Evolutionary conservation across 1,284 basidiomycete species (phyloP).

Genomic region (Agroathelia rolfsii): DNA sequence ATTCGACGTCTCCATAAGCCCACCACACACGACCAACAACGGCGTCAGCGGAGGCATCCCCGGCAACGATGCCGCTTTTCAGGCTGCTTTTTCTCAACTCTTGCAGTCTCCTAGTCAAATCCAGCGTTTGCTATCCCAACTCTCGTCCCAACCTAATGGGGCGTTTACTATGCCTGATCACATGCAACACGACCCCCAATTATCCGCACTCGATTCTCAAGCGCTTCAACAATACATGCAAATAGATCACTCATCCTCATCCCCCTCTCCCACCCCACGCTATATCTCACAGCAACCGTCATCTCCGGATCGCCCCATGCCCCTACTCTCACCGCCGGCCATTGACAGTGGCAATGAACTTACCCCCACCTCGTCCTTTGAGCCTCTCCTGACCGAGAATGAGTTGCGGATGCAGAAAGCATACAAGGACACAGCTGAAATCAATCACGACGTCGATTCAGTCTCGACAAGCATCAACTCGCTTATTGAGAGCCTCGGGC

Average conservation of each 20-base stretch:
- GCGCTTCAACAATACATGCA: conserved; percentile 11
- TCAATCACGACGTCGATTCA: conserved; percentile 64
- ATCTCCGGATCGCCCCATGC: conserved; percentile 23
- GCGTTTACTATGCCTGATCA: conserved; percentile 17
- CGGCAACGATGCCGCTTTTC: conserved; percentile 40
- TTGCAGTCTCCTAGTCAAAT: conserved; percentile 58
- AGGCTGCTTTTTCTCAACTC: conserved; percentile 48
- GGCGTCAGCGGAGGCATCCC: conserved; percentile 19
- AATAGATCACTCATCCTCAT: conserved; percentile 3
- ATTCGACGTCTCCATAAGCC: conserved; percentile 14
- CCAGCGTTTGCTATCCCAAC: conserved; percentile 57
- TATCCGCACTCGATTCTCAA: conserved; percentile 10
- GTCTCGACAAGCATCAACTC: conserved; percentile 66
- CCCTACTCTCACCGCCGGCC: conserved; percentile 11
- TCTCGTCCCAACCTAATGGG: conserved; percentile 32
- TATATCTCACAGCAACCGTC: conserved; percentile 10
- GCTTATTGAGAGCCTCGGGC: conserved; percentile 61
- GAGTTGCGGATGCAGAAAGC: conserved; percentile 37
- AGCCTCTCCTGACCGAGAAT: conserved; percentile 27
- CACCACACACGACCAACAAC: conserved; percentile 16
- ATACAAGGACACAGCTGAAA: conserved; percentile 54
- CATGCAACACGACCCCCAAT: no score
- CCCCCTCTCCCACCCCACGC: conserved; percentile 11
- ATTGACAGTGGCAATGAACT: conserved; percentile 9
- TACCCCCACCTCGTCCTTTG: conserved; percentile 27